phyloP scores from a whole-genome alignment of 768 basidiomycete species.

The Boletus rubropictus region DNA sequence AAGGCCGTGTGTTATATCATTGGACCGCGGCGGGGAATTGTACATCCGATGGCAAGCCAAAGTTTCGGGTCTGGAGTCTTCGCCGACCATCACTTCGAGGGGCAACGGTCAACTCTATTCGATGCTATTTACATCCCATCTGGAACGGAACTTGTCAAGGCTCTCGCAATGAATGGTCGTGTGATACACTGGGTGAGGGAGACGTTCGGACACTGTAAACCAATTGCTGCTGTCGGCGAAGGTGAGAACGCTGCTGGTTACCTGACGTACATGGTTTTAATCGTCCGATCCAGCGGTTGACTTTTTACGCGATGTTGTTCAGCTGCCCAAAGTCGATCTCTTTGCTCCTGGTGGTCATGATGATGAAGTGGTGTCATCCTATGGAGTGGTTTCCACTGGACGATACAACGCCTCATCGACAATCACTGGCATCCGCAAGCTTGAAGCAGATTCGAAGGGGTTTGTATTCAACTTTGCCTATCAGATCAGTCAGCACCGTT shows the following conservation, averaged over 20 bases:
- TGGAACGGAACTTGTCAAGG: slow-evolving; percentile 54
- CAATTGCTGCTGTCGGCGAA: slow-evolving; percentile 72
- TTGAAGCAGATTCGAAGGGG: slow-evolving; percentile 42
- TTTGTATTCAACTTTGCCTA: slow-evolving; percentile 55
- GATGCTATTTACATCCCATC: slow-evolving; percentile 79
- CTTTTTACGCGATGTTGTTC: slow-evolving; percentile 43
- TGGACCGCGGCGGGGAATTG: slow-evolving; percentile 58
- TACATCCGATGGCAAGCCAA: slow-evolving; percentile 30
- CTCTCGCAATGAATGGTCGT: slow-evolving; percentile 58
- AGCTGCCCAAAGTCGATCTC: slow-evolving; percentile 40
- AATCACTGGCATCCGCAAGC: slow-evolving; percentile 36
- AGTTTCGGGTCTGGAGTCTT: slow-evolving; percentile 31
- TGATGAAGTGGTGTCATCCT: slow-evolving; percentile 45
- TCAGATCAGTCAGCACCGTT: slow-evolving; percentile 62
- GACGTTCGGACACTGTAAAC: slow-evolving; percentile 81
- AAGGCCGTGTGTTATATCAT: slow-evolving; percentile 61
- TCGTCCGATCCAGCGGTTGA: slow-evolving; percentile 35
- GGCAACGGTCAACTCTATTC: slow-evolving; percentile 76
- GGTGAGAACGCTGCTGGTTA: slow-evolving; percentile 26
- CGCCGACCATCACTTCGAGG: slow-evolving; percentile 70
- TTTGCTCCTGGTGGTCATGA: slow-evolving; percentile 29
- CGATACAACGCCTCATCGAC: slow-evolving; percentile 39
- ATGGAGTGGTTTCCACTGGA: slow-evolving; percentile 60
- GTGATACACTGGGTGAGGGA: slow-evolving; percentile 79
- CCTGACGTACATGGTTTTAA: neutral